A percentile compares a stretch with the other conserved stretches of the same genome.
Conservation (phyloP, 1,139 yeast species). For the Blastobotrys illinoisensis region DNA sequence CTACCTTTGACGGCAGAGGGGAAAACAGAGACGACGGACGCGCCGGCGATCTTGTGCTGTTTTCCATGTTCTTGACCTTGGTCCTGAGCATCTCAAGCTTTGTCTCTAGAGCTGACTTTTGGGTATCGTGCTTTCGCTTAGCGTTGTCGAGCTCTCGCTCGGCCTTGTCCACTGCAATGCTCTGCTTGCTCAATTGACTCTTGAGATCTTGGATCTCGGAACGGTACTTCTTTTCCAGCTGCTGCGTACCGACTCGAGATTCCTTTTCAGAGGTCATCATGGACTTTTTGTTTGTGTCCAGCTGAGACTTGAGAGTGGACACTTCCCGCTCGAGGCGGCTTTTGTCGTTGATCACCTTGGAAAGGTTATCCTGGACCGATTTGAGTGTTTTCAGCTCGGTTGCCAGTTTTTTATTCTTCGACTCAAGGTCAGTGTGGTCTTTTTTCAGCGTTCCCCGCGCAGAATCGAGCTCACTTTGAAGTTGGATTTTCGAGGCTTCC, state of each 20-base stretch:
- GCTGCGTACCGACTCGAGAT: constrained; percentile 4
- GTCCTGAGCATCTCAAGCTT: constrained; percentile 16
- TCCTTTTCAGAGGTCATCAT: constrained; percentile 12
- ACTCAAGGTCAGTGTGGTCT: constrained; percentile 10
- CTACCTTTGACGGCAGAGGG: background rate
- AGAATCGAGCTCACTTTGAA: background rate
- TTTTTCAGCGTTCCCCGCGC: background rate
- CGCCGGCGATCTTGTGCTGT: background rate
- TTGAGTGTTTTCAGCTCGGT: constrained; percentile 12
- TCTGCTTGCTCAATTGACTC: constrained; percentile 15
- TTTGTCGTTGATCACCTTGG: constrained; percentile 10
- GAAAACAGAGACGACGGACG: constrained; percentile 1
- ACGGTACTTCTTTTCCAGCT: constrained; percentile 15
- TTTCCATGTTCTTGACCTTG: constrained; percentile 13
- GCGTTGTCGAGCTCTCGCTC: constrained; percentile 17
- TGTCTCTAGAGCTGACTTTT: constrained; percentile 19
- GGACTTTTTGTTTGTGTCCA: constrained; percentile 13
- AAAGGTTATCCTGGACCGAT: constrained; percentile 8
- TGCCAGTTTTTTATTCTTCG: constrained; percentile 10
- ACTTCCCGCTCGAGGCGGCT: constrained; percentile 13
- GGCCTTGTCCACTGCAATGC: constrained; percentile 16
- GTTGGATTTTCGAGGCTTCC: background rate
- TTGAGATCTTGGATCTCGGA: constrained; percentile 18
- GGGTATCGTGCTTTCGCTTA: constrained; percentile 16
- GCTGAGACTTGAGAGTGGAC: constrained; percentile 7